Percentiles rank a stretch among this genome's conserved stretches.
These are phyloP conservation scores for Eutrema yunnanense DNA, from an alignment of 345 rosid species.

Conservation along the genomic window DNA sequence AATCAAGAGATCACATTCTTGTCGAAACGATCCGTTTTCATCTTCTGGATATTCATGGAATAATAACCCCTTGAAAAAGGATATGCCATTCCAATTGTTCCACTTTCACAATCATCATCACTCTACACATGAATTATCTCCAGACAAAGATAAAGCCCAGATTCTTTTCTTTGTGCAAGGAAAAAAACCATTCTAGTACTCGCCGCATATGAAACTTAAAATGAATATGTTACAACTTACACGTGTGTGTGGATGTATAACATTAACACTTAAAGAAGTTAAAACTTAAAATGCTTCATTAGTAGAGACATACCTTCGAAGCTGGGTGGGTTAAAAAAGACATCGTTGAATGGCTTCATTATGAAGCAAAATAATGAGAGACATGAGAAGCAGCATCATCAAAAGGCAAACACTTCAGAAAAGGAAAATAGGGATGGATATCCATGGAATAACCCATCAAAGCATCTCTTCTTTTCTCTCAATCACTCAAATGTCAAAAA, in stretches of 20 bases:
- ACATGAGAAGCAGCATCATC: constrained; percentile 19
- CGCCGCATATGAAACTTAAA: background rate
- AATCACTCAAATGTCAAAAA: constrained; percentile 18
- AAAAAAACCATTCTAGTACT: background rate
- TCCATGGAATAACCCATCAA: constrained; percentile 29
- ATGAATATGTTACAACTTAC: background rate
- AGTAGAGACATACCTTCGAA: constrained; percentile 3
- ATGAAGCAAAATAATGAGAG: constrained; percentile 16
- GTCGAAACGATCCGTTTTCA: constrained; percentile 18
- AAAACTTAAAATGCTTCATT: background rate
- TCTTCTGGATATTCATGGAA: constrained; percentile 28
- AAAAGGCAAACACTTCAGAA: constrained; percentile 14
- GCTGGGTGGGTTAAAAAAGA: background rate
- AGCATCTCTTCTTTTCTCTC: constrained; percentile 20
- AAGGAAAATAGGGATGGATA: constrained; percentile 13
- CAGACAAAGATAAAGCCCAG: background rate
- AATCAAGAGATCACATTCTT: constrained; percentile 14
- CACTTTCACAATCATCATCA: constrained; percentile 5
- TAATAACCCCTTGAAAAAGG: constrained; percentile 19
- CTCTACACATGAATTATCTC: background rate
- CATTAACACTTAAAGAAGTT: background rate
- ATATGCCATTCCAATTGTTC: constrained; percentile 23
- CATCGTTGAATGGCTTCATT: constrained; percentile 11
- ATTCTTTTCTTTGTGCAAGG: background rate
- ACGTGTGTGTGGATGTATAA: background rate